Conservation (phyloP, 495 filamentous ascomycete species). For the Lichina pygmaea region DNA sequence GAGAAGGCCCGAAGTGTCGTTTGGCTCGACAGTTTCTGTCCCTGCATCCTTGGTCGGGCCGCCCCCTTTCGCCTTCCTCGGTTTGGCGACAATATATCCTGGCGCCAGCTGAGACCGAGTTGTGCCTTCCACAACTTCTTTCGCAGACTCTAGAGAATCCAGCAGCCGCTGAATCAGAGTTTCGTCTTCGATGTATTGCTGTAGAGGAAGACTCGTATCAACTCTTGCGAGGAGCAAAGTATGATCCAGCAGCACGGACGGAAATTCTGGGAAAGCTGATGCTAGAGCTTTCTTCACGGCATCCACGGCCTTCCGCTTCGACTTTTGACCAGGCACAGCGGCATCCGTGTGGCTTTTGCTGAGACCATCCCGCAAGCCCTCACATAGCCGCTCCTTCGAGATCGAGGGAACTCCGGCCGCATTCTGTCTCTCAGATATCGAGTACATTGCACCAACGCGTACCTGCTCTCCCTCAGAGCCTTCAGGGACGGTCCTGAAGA, state of each 20-base stretch:
- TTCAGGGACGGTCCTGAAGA: conserved; percentile 53
- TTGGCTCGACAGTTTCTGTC: neutral
- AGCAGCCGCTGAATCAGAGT: conserved; percentile 34
- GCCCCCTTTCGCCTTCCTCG: conserved; percentile 11
- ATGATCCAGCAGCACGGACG: conserved; percentile 70
- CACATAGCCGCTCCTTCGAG: conserved; percentile 39
- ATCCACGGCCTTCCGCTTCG: conserved; percentile 51
- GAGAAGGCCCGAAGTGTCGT: conserved; percentile 19
- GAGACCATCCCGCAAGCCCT: conserved; percentile 38
- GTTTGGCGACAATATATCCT: conserved; percentile 78
- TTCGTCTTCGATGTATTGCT: conserved; percentile 39
- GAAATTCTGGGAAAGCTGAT: conserved; percentile 59
- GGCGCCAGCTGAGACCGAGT: conserved; percentile 26
- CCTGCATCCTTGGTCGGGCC: conserved; percentile 2
- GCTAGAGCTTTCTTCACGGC: conserved; percentile 53
- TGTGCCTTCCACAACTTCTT: conserved; percentile 30
- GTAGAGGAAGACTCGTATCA: conserved; percentile 33
- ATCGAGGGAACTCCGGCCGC: conserved; percentile 44
- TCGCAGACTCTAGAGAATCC: conserved; percentile 36
- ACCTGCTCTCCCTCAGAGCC: conserved; percentile 53
- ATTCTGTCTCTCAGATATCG: conserved; percentile 58
- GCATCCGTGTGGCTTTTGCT: conserved; percentile 23
- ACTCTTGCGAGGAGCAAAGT: conserved; percentile 40
- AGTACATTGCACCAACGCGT: conserved; percentile 48
- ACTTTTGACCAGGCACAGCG: conserved; percentile 28